phyloP scores from a whole-genome alignment of 371 early-diverging fungal species.

The Mucor sp. region DNA sequence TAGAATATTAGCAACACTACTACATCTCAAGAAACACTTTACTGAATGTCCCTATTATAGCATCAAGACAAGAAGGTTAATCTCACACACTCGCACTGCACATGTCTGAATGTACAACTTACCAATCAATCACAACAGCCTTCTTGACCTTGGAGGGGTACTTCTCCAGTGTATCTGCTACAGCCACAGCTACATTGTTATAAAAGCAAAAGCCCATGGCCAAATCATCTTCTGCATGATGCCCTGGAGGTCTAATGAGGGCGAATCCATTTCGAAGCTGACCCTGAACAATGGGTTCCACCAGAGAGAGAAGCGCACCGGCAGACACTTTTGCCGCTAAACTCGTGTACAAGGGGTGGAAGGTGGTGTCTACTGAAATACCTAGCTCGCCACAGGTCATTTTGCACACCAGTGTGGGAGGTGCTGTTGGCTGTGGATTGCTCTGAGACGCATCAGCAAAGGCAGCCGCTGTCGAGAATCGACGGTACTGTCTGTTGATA shows the following conservation, averaged over 20 bases:
- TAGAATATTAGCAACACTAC: neutral
- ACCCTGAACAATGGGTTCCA: conserved; percentile 56
- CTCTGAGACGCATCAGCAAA: conserved; percentile 23
- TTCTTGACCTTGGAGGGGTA: conserved; percentile 53
- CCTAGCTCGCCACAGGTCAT: conserved; percentile 62
- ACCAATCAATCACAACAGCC: conserved; percentile 66
- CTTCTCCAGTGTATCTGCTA: conserved; percentile 49
- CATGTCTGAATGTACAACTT: neutral
- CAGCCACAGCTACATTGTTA: conserved; percentile 73
- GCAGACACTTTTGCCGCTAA: conserved; percentile 59
- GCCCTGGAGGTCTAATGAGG: conserved; percentile 66
- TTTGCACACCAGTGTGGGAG: conserved; percentile 52
- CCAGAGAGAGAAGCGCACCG: conserved; percentile 57
- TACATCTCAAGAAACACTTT: conserved; percentile 23
- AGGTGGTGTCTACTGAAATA: conserved; percentile 65
- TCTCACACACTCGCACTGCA: too few species aligned
- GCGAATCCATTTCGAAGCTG: conserved; percentile 67
- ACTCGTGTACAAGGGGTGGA: conserved; percentile 54
- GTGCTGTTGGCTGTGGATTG: conserved; percentile 35
- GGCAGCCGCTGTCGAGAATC: conserved; percentile 41
- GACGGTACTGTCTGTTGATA: conserved; percentile 33
- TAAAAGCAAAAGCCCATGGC: conserved; percentile 75
- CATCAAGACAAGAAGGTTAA: neutral
- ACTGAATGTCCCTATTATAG: conserved; percentile 74
- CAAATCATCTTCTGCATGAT: conserved; percentile 68